Base-by-base conservation (phyloP, 1,139 yeast genomes). In the Sugiyamaella neomexicana region DNA sequence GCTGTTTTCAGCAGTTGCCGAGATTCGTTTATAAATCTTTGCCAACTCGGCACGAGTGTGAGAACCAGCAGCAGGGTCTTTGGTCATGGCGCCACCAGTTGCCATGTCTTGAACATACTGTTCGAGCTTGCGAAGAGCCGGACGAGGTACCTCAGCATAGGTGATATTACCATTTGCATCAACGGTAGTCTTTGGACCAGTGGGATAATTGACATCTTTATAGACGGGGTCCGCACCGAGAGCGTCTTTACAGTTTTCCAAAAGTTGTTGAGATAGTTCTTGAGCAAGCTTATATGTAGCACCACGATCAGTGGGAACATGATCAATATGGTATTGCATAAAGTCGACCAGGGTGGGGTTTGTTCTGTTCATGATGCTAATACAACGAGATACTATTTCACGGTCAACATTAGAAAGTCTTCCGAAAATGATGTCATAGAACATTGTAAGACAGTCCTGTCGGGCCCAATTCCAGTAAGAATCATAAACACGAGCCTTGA, bases 381-480 rank as follows among this genome's bases (percentile, higher is more conserved):
- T 91, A 74, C 99, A 95, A 72, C 91, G 96, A 62, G 91, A 83
- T 58, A 93, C 96, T 61, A 95, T 90, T 76, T 93, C 97, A 72
- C 99, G 85, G 71, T 93, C 98, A 62, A 93, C 86, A 57, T 89
- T 85, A 47, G 85, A 83, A 65, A 93, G 80, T 62, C 89, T 86
- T 69, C 99, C 99, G 72, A 93, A 95, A 66, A 93, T 89, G 66
- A 93, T 89, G 74, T 93, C 97, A 71, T 82, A 93, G 77, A 89
- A 93, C 90, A 93, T 86, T 52, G 91, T 84, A 65, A 93, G 77
- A 59, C 95, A 88, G 72, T 95, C 97, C 77, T 93, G 99, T 75
- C 97, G 88, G 46, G 98, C 97, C 99, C 99, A 93, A 75, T 95
- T 95, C 99, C 99, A 93, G 74, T 91, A 90, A 27, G 98, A 90